Conservation (phyloP, 805 yeast species). For the Schwanniomyces polymorphus region DNA sequence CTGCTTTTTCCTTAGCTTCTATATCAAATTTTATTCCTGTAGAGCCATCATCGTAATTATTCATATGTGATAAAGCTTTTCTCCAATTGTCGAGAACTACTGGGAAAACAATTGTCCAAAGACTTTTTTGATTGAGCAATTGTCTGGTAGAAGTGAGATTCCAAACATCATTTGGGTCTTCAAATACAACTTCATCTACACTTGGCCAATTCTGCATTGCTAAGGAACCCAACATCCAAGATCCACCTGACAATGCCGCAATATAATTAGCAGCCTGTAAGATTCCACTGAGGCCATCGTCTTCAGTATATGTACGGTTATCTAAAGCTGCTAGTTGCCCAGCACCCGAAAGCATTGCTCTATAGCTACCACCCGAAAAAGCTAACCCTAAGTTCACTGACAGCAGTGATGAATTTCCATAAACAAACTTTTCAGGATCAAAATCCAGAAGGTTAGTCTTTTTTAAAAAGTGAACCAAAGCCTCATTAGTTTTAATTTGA, state of each 20-base stretch:
- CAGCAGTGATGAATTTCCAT: constrained; percentile 9
- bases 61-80: constrained; percentile 27
- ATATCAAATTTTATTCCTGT: constrained; percentile 54
- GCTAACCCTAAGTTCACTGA: constrained; percentile 31
- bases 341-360: constrained; percentile 69
- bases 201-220: constrained; percentile 72
- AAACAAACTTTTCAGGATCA: constrained; percentile 20
- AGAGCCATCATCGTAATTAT: constrained; percentile 31
- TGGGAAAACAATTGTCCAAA: constrained; percentile 17
- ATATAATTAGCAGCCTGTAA: constrained; percentile 70
- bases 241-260: constrained; percentile 81
- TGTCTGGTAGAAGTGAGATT: constrained; percentile 28
- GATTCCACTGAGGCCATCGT: constrained; percentile 63
- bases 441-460: constrained; percentile 20
- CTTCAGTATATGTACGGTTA: constrained; percentile 57
- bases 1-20: constrained; percentile 49
- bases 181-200: constrained; percentile 53
- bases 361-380: constrained; percentile 41
- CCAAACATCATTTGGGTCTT: constrained; percentile 34
- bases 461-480: constrained; percentile 20
- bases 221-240: constrained; percentile 75
- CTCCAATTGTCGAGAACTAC: constrained; percentile 21
- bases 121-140: constrained; percentile 22
- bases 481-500: constrained; percentile 21
- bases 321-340: constrained; percentile 82